Evolutionary conservation across 1,139 yeast genomes (phyloP), one percentile per base, ranked within the genome.

Genomic region (Arxiozyma telluris): DNA sequence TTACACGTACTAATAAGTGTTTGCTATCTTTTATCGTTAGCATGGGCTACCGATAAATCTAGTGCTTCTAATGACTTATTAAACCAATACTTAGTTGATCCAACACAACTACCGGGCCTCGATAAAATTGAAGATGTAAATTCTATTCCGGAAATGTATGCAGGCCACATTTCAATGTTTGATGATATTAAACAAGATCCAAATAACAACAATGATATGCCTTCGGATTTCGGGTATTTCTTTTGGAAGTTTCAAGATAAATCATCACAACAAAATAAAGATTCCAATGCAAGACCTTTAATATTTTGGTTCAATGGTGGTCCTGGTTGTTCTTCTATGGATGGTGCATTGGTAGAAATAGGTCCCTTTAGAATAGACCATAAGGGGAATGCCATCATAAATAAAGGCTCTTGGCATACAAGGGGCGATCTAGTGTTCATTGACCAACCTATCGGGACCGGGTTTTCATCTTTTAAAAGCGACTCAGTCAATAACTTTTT

Each of bases 261-360:
- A 27, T 39, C 42, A 1, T n/a, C 15, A 27, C n/a, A 27, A 18
- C 21, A 27, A 5, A 21, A 25, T 18, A 39, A 41, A 3, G 55
- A 50, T 20, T 39, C 56, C n/a, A 59, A 61, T 45, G 57, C 63
- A 41, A 59, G 75, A 47, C 73, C 79, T 39, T 74, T 87, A 21
- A 75, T 84, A 8, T 76, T 90, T 56, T 93, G 98, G 98, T 76
- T 93, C 38, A 93, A 94, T 69, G 99, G 99, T 47, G 96, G 96
- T 0, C 96, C 96, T 0, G 99, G 99, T 0, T 93, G 99, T 68
- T 89, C 97, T 3, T 89, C 96, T 0, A 83, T 93, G 94, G 98
- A 93, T 70, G 99, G 99, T 3, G 96, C 96, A 0, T 69, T 93
- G 58, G 82, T 93, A 81, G 99, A 94, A 68, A 73, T 84, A 1